Base-by-base conservation (phyloP, 768 basidiomycete species). In the Termitomyces sp. region DNA sequence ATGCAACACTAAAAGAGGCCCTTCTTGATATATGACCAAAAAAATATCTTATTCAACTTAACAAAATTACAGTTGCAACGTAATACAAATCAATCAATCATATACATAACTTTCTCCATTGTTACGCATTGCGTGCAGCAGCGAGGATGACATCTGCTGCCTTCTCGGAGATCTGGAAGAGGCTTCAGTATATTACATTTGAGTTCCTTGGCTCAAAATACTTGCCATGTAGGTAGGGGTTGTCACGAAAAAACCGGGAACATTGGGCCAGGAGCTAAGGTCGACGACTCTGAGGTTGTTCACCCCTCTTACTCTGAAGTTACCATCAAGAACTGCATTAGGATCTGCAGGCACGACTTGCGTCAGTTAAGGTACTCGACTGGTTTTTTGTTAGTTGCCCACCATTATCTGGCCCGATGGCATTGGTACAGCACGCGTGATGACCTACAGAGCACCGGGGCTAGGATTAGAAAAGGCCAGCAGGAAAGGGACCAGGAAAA, bases 211-310 rank as follows among this genome's bases (percentile, higher is more conserved):
- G 33, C 39, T 41, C 39, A 42, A 33, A 39, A 7, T 18, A 58
- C 69, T 57, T 50, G 66, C 72, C 72, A 71, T 72, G 45, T 72
- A 72, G 9, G 65, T 69, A 4, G 68, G 66, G 6, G 70, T 73
- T 0, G 68, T 69, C n/a, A 73, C 64, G 48, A 73, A 73, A 53
- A 65, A 73, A 16, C 72, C 71, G 3, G 72, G 71, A 33, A 72
- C 68, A 34, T 61, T 65, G 20, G 68, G 62, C 69, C 70, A 69
- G 1, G 69, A 65, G 54, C 70, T 71, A 1, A 65, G 63, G 58
- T 73, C 72, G 11, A 73, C 70, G 3, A 73, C 72, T 15, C 72
- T 64, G 20, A 73, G 66, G 27, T 60, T 64, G 27, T 64, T 57
- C 3, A 73, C 70, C 18, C 72, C 71, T 20, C 69, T 62, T 13